Base-by-base conservation (phyloP, 1,284 basidiomycete genomes). In the Ustilago shanxiensis region DNA sequence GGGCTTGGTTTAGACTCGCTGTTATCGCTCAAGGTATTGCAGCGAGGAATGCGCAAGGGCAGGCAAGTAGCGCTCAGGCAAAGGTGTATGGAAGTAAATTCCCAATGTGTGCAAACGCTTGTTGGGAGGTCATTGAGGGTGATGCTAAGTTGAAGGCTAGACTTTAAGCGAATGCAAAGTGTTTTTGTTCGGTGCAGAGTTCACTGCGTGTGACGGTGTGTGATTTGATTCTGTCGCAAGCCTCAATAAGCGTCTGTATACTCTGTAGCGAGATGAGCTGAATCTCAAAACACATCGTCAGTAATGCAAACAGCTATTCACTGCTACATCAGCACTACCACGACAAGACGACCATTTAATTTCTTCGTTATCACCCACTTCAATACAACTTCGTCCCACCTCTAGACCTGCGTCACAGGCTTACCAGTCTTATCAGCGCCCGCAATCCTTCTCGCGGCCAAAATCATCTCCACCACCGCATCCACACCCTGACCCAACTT, bases 1-100 rank as follows among this genome's bases (percentile, higher is more conserved):
- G 94, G 92, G 93, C 93, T 88, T 87, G 95, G 54, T 94, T 95
- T 88, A 88, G 94, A 58, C 92, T 95, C 41, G 90, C 94, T 0
- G 90, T 98, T 69, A 98, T 98, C 79, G 88, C 90, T 0, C 95
- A 98, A 87, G 95, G 95, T 3, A 96, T 98, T 69, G 94, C 95
- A 1, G 95, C 96, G 5, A 90, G 96, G 16, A 90, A 90, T 57
- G 93, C 93, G 0, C 89, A 91, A 52, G 90, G 93, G 9, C 95
- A 96, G 87, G 95, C 95, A 0, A 94, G 91, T 80, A 94, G 92
- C 0, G 94, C 94, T 72, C 87, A 82, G 33, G 82, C 82, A 3
- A 69, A 77, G 20, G 57, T 60, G 39, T 81, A 82, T 37, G 82
- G 75, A 0, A 57, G 65, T 55, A 82, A 82, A 51, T 80, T 83